Evolutionary conservation across 2,329 filamentous ascomycete genomes (phyloP), one percentile per base, ranked within the genome.

Genomic region (Neospermospora avenae): DNA sequence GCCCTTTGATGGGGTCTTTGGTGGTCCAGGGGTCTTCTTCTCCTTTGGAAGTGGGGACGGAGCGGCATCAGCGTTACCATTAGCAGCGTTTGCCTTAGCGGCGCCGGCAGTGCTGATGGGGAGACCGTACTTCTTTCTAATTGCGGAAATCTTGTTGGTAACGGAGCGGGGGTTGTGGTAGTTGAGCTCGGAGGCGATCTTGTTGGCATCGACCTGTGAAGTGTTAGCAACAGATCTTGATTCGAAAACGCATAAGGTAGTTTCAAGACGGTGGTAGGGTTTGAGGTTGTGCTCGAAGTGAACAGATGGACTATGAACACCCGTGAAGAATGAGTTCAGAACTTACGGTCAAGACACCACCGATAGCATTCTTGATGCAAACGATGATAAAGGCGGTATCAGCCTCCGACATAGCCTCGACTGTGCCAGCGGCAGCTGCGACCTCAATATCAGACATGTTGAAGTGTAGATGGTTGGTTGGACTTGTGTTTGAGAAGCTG

Each of bases 121-220:
- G 20, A 57, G 22, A 10, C 51, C 51, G 18, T 55, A 71, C 44
- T 71, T 68, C 60, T 70, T 71, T 65, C 68, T 70, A 31, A 72
- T 45, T 0, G 4, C 13, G 5, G 48, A 28, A 18, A 72, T 58
- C 10, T 60, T 59, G 59, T 72, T 72, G 22, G 34, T 31, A 16
- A 67, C 66, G 0, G 70, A 71, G 4, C 62, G 59, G 10, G 24
- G 45, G 52, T 70, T 71, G 7, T 39, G 58, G 42, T 65, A 67
- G 4, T 57, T 58, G 3, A 68, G 52, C 3, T 46, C 54, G 1
- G 54, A 39, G 3, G 69, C 70, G 41, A 71, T 64, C 7, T 57
- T 64, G 4, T 25, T 24, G 5, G 51, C 57, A 35, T 71, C 65
- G 22, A 71, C 57, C 68, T 72, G 28, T 16, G 25, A 28, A 3